Conservation (phyloP, 495 filamentous ascomycete genomes). For the Saxophila tyrrhenica region DNA sequence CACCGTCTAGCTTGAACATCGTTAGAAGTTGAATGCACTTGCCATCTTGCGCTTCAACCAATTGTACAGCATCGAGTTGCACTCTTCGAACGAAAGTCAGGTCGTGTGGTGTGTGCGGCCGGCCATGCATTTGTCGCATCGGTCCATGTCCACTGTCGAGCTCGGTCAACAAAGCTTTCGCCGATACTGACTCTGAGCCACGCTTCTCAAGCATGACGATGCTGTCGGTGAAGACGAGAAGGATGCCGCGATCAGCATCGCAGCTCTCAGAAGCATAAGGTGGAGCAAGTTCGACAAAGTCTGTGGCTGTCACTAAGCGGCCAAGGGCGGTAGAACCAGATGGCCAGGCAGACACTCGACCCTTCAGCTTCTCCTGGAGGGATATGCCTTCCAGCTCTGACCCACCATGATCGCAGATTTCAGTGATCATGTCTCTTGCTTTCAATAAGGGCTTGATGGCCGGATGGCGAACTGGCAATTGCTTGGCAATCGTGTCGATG, state of each 20-base stretch:
- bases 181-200: slow-evolving; percentile 48
- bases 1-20: slow-evolving; percentile 2
- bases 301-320: slow-evolving; percentile 72
- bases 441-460: slow-evolving; percentile 68
- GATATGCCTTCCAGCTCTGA: slow-evolving; percentile 53
- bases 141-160: slow-evolving; percentile 1
- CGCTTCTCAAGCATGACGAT: slow-evolving; percentile 65
- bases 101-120: slow-evolving; percentile 42
- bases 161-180: slow-evolving; percentile 69
- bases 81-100: slow-evolving; percentile 65
- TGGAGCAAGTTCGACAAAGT: slow-evolving; percentile 64
- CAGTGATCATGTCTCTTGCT: slow-evolving; percentile 81
- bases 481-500: slow-evolving; percentile 85
- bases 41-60: slow-evolving; percentile 45
- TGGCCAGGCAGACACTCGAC: slow-evolving; percentile 74
- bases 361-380: slow-evolving; percentile 57
- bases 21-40: slow-evolving; percentile 56
- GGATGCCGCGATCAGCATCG: slow-evolving; percentile 39
- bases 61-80: slow-evolving; percentile 34
- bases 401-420: slow-evolving; percentile 84
- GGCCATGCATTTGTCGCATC: slow-evolving; percentile 17
- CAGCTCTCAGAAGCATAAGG: slow-evolving; percentile 48
- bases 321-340: slow-evolving; percentile 56
- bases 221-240: slow-evolving; percentile 77
- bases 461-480: slow-evolving; percentile 70